Evolutionary conservation across 2,329 filamentous ascomycete genomes (phyloP).

Genomic region (Cladosporium oxysporum): DNA sequence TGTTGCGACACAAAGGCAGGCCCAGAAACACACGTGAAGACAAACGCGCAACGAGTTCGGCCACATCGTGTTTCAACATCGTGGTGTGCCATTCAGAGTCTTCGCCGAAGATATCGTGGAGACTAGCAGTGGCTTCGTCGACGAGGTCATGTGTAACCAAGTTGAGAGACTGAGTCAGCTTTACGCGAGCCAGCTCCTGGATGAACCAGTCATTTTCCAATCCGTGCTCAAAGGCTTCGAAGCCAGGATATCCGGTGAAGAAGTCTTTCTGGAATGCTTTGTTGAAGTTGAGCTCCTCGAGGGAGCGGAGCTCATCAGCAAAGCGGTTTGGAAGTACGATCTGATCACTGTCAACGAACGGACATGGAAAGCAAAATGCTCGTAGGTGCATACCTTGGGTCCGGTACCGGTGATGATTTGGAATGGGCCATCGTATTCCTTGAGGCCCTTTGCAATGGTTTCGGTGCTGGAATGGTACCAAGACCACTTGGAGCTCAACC

Average conservation of each 20-base stretch:
- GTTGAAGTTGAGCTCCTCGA: constrained; percentile 25
- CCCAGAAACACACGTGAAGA: constrained; percentile 46
- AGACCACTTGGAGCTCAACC: constrained; percentile 11
- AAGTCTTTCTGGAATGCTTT: constrained; percentile 25
- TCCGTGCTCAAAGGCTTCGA: constrained; percentile 21
- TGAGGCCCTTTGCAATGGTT: constrained; percentile 16
- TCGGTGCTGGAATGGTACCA: constrained; percentile 4
- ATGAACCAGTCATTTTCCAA: constrained; percentile 25
- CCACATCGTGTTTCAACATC: constrained; percentile 30
- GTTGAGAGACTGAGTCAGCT: constrained; percentile 30
- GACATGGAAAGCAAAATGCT: neutral
- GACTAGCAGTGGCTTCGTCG: constrained; percentile 27
- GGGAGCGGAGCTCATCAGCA: constrained; percentile 25
- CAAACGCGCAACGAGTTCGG: constrained; percentile 41
- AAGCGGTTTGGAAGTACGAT: constrained; percentile 28
- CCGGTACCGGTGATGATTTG: constrained; percentile 26
- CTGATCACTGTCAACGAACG: neutral
- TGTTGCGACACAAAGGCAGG: constrained; percentile 39
- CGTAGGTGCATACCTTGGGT: constrained; percentile 15
- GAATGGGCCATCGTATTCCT: constrained; percentile 20
- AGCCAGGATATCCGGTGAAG: constrained; percentile 23
- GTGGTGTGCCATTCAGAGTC: constrained; percentile 25
- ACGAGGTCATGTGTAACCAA: constrained; percentile 30
- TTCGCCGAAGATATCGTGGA: constrained; percentile 28
- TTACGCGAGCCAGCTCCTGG: constrained; percentile 25